A percentile compares a stretch with the other conserved stretches of the same genome.
Evolutionary conservation across 805 yeast species (phyloP).

Genomic region (Barnettozyma pratensis): DNA sequence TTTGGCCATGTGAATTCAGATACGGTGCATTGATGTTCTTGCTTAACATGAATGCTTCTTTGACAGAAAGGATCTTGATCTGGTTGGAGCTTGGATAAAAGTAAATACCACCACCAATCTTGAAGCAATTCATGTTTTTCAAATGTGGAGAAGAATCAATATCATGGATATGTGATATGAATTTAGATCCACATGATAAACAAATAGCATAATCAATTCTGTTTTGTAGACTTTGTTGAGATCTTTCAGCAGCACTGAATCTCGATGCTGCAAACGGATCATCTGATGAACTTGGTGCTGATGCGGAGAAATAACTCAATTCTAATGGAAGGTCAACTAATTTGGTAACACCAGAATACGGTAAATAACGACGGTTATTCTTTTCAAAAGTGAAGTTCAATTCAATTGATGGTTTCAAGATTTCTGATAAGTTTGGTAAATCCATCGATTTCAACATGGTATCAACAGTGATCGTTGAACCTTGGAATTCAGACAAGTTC

Average conservation of each 20-base stretch:
- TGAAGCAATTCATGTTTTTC: conserved; percentile 13
- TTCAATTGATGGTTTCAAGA: not conserved
- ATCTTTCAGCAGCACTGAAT: not conserved
- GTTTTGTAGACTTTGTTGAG: conserved; percentile 1
- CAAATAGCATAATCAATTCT: conserved; percentile 42
- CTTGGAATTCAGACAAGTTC: not conserved
- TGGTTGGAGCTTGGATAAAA: conserved; percentile 32
- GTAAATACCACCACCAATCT: conserved; percentile 30
- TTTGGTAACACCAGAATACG: conserved; percentile 49
- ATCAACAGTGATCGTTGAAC: conserved; percentile 6
- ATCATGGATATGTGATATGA: conserved; percentile 27
- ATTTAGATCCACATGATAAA: conserved; percentile 39
- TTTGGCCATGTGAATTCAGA: conserved; percentile 71
- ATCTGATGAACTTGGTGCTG: conserved; percentile 14
- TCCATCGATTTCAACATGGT: conserved; percentile 9
- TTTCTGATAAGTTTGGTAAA: conserved; percentile 5
- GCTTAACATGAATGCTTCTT: conserved; percentile 25
- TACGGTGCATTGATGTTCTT: conserved; percentile 59
- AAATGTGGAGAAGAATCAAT: conserved; percentile 30
- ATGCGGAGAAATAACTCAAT: conserved; percentile 34
- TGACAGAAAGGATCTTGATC: conserved; percentile 22
- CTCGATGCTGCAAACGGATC: not conserved
- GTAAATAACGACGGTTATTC: conserved; percentile 1
- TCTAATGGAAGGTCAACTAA: conserved; percentile 48
- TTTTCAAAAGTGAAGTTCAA: not conserved